Percentiles rank a stretch among this genome's conserved stretches.
Evolutionary conservation across 306 rosid genomes (phyloP).

Genomic region (Crataegus laevigata): DNA sequence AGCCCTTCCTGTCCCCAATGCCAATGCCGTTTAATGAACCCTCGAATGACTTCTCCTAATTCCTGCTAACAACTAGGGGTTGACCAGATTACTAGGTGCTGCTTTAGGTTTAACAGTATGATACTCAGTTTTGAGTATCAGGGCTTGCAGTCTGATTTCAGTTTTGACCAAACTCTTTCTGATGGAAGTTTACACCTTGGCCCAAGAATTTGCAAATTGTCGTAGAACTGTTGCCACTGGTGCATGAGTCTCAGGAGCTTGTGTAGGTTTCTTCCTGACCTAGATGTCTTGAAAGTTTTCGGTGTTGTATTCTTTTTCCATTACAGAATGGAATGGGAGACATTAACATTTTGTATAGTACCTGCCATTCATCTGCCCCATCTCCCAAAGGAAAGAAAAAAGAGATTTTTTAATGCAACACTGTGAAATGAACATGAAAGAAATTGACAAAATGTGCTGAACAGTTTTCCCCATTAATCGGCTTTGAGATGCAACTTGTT

Average conservation of each 20-base stretch:
- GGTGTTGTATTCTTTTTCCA: not conserved
- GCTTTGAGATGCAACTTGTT: not conserved
- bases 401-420: not conserved
- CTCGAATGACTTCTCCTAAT: not conserved
- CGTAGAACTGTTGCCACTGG: not conserved
- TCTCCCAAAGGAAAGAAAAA: not conserved
- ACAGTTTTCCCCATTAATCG: not conserved
- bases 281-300: not conserved
- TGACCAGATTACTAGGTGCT: not conserved
- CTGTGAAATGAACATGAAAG: not conserved
- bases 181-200: not conserved
- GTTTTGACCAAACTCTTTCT: not conserved
- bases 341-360: not conserved
- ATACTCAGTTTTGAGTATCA: slow-evolving; percentile 8
- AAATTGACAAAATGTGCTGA: not conserved
- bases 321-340: not conserved
- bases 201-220: not conserved
- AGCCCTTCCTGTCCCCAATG: not conserved
- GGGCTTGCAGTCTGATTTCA: slow-evolving; percentile 3
- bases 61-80: not conserved
- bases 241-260: not conserved
- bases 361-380: not conserved
- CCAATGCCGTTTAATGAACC: not conserved
- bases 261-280: not conserved
- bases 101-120: not conserved